phyloP scores from a whole-genome alignment of 2,329 filamentous ascomycete genomes.

The Thermomyces lanuginosus region DNA sequence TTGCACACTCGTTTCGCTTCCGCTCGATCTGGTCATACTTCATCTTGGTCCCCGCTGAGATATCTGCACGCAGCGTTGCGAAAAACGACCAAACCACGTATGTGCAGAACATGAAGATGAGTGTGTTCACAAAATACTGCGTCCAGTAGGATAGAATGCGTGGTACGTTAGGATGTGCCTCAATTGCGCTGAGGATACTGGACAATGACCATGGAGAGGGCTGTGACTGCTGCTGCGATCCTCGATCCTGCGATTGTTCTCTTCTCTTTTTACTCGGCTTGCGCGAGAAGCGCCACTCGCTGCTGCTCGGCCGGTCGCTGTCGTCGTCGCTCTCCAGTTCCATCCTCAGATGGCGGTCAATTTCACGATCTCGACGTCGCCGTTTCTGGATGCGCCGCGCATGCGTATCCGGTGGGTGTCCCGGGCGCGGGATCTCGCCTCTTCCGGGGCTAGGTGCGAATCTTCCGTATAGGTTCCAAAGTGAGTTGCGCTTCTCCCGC shows the following conservation, averaged over 20 bases:
- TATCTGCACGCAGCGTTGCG: conserved; percentile 55
- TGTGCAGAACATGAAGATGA: conserved; percentile 32
- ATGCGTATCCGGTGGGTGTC: conserved; percentile 31
- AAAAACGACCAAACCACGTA: conserved; percentile 57
- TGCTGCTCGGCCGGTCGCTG: conserved; percentile 24
- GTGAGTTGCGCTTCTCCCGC: conserved; percentile 22
- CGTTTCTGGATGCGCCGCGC: conserved; percentile 33
- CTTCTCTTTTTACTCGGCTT: conserved; percentile 17
- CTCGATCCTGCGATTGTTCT: conserved; percentile 2
- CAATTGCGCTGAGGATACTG: conserved; percentile 44
- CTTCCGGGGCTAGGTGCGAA: conserved; percentile 40
- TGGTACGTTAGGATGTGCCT: conserved; percentile 48
- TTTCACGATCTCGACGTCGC: conserved; percentile 31
- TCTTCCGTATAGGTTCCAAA: conserved; percentile 27
- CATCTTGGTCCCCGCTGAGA: no score
- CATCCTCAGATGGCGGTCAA: conserved; percentile 26
- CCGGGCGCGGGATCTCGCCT: conserved; percentile 44
- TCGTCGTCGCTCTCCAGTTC: conserved; percentile 28
- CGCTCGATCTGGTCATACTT: conserved; percentile 53
- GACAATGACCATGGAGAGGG: conserved; percentile 24
- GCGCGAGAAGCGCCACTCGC: no score
- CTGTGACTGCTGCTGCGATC: conserved; percentile 2
- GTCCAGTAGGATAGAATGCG: conserved; percentile 50
- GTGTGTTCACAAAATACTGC: conserved; percentile 40
- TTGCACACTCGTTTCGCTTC: conserved; percentile 53